Base-by-base conservation (phyloP, 2,329 filamentous ascomycete genomes). In the Fonsecaea monophora region DNA sequence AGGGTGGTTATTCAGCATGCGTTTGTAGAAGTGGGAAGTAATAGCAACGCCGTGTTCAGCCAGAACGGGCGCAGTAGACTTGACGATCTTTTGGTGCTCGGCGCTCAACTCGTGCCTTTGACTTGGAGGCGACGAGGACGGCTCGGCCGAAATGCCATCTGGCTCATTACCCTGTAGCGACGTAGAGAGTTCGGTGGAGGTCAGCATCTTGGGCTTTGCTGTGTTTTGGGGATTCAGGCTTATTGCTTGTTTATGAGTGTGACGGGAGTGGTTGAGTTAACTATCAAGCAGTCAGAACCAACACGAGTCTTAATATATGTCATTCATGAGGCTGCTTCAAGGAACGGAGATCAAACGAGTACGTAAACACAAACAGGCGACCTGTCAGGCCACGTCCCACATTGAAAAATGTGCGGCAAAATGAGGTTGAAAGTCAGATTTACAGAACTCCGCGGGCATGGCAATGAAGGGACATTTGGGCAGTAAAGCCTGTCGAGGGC, bases 21-120 rank as follows among this genome's bases (percentile, higher is more conserved):
- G 88, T 68, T 82, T 82, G 82, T 94, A 93, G 81, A 94, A 92
- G 70, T 85, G 83, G n/a, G 83, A 83, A 5, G 90, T 89, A 76
- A 93, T 91, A 68, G 83, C 82, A 69, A 85, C 83, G 75, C 91
- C 91, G 75, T 92, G 87, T 68, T 89, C 82, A 25, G 84, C 84
- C 2, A 93, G 83, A 38, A 89, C 84, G 1, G 90, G 90, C 66
- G 91, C 86, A 5, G 90, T 92, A 60, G 87, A 83, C 77, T 88
- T 89, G 78, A 93, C 87, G 74, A 90, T 84, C 60, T 84, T 80
- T 65, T 85, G 82, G 79, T 93, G 89, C 57, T 84, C 80, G 32
- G 13, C 13, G 45, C 45, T 50, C n/a, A 50, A 21, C 45, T 50
- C 18, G 45, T 6, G 45, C 18, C 18, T 4, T 10, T 50, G 45